Base-by-base conservation (phyloP, 2,329 filamentous ascomycete species). In the Colletotrichum sp. region DNA sequence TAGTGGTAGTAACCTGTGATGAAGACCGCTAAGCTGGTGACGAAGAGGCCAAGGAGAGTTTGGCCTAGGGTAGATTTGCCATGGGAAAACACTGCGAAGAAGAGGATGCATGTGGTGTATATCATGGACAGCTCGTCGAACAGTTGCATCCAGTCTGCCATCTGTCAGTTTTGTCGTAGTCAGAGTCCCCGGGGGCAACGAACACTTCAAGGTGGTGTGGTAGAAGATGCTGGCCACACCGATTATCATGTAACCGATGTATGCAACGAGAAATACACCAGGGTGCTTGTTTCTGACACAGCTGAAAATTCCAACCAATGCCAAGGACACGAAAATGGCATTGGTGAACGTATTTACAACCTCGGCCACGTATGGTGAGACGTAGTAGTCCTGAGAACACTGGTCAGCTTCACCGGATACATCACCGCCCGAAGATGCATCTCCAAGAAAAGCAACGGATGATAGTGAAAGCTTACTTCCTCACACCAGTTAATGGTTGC, bases 11-110 rank as follows among this genome's bases (percentile, higher is more conserved):
- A 52, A 52, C n/a, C 44, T 0, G 44, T 52, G 44, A 52, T 52
- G 12, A 52, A 52, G n/a, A 52, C n/a, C 2, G 44, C 44, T 52
- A 52, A 25, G 44, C 44, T 52, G 44, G n/a, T 52, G 44, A 52
- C 6, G n/a, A 22, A 52, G 6, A 52, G 1, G n/a, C 44, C 44
- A 13, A 52, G 44, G 1, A 52, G 44, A 22, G n/a, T 2, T 8
- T 52, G 44, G 4, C 44, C 44, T 52, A 8, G 44, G n/a, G 44
- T 1, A 25, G 44, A 52, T 52, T 90, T 89, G n/a, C 89, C 90
- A 84, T 95, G 94, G 5, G 93, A 92, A 81, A 96, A 96, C 8
- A 93, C 95, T 12, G 94, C 94, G 78, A 85, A 89, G 67, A 85
- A 86, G 85, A 91, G 90, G 71, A 91, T 84, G 72, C 88, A 90